These are phyloP conservation scores for Pulveroboletus sp. DNA, from an alignment of 768 basidiomycete species.

Conservation along the genomic window DNA sequence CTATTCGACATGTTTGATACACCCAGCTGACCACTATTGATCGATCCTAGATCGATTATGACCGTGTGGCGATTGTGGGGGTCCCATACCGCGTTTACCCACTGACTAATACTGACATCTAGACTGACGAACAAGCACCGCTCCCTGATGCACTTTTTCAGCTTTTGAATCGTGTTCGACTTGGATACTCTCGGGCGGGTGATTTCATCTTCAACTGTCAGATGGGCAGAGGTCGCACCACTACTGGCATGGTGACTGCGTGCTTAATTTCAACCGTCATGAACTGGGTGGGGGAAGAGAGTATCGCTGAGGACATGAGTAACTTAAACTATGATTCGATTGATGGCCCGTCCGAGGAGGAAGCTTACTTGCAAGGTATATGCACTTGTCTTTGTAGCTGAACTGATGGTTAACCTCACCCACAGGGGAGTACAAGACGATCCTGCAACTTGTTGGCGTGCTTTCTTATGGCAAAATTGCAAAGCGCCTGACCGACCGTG, in stretches of 20 bases:
- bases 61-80: slow-evolving; percentile 79
- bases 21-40: slow-evolving; percentile 1
- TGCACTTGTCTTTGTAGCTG: background rate
- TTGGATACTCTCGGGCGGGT: slow-evolving; percentile 51
- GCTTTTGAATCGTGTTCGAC: slow-evolving; percentile 68
- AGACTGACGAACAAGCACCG: slow-evolving; percentile 98
- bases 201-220: slow-evolving; percentile 96
- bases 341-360: slow-evolving; percentile 83
- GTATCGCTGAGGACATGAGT: slow-evolving; percentile 33
- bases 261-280: slow-evolving; percentile 76
- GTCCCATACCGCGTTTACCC: background rate
- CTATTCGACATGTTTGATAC: background rate
- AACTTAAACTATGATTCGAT: slow-evolving; percentile 58
- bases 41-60: slow-evolving; percentile 66
- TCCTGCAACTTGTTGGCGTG: slow-evolving; percentile 89
- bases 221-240: slow-evolving; percentile 89
- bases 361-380: slow-evolving; percentile 81
- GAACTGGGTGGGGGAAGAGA: slow-evolving; percentile 50
- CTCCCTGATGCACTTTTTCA: slow-evolving; percentile 81
- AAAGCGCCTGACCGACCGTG: slow-evolving; percentile 83
- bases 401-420: background rate
- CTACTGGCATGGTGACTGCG: slow-evolving; percentile 93
- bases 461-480: slow-evolving; percentile 90
- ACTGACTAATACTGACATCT: slow-evolving; percentile 9
- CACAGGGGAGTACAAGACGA: slow-evolving; percentile 95